Evolutionary conservation across 1,284 basidiomycete species (phyloP).

Genomic region (Omphalotus olearius): DNA sequence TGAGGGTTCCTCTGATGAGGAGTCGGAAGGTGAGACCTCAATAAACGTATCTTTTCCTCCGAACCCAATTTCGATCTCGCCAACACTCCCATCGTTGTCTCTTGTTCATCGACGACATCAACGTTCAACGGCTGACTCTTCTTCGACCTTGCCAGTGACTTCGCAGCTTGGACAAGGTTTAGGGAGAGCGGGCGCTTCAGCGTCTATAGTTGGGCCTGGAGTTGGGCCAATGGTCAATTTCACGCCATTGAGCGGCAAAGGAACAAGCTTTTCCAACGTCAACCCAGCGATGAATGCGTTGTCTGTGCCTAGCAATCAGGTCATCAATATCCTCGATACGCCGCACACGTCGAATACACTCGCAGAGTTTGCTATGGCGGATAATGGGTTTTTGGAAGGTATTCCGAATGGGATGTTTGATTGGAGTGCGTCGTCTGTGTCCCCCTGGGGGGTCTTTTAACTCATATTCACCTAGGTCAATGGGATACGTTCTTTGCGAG

Average conservation of each 20-base stretch:
- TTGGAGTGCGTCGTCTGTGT: constrained; percentile 55
- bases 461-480: constrained; percentile 45
- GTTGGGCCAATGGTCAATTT: constrained; percentile 43
- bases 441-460: constrained; percentile 7
- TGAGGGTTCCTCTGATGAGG: constrained; percentile 39
- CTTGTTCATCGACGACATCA: constrained; percentile 8
- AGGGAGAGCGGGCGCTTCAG: no score
- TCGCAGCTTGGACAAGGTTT: neutral
- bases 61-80: constrained; percentile 29
- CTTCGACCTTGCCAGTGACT: constrained; percentile 15
- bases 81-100: constrained; percentile 17
- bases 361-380: constrained; percentile 62
- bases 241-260: constrained; percentile 39
- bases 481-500: constrained; percentile 73
- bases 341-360: constrained; percentile 49
- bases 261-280: constrained; percentile 44
- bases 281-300: constrained; percentile 59
- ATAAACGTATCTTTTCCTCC: constrained; percentile 16
- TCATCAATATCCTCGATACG: constrained; percentile 69
- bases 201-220: neutral
- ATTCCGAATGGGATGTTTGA: constrained; percentile 86
- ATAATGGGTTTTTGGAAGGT: constrained; percentile 71
- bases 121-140: constrained; percentile 4
- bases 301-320: constrained; percentile 47
- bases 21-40: constrained; percentile 47